phyloP scores from a whole-genome alignment of 768 basidiomycete genomes.

The Strobilomyces echinocephalus region DNA sequence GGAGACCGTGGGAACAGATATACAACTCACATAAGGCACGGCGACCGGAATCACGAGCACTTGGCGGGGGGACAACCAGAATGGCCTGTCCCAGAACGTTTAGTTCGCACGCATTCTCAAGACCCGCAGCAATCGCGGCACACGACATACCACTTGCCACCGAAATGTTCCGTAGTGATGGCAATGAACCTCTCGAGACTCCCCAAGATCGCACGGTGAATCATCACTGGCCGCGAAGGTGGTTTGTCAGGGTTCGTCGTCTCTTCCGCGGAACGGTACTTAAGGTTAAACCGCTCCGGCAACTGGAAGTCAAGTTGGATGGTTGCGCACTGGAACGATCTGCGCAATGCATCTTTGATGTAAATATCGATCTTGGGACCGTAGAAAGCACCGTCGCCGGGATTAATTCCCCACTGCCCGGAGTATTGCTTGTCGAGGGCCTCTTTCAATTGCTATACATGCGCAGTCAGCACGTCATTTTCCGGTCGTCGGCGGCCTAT shows the following conservation, averaged over 20 bases:
- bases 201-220: conserved; percentile 94
- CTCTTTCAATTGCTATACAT: conserved; percentile 67
- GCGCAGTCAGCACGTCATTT: conserved; percentile 4
- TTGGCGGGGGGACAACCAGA: conserved; percentile 98
- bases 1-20: neutral
- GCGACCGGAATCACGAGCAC: conserved; percentile 93
- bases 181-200: conserved; percentile 94
- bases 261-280: conserved; percentile 75
- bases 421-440: conserved; percentile 84
- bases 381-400: conserved; percentile 98
- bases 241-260: conserved; percentile 47
- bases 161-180: conserved; percentile 95
- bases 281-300: conserved; percentile 92
- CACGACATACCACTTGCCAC: conserved; percentile 81
- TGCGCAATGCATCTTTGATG: conserved; percentile 83
- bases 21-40: conserved; percentile 67
- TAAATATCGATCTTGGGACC: conserved; percentile 99
- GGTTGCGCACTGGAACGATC: conserved; percentile 97
- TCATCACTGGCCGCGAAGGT: conserved; percentile 86
- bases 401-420: conserved; percentile 88
- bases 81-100: conserved; percentile 58
- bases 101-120: neutral
- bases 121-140: neutral
- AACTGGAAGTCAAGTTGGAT: conserved; percentile 99
- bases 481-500: neutral